These are phyloP conservation scores for Stephania yunnanensis DNA, from an alignment of 164 flowering plant genomes.

Conservation along the genomic window DNA sequence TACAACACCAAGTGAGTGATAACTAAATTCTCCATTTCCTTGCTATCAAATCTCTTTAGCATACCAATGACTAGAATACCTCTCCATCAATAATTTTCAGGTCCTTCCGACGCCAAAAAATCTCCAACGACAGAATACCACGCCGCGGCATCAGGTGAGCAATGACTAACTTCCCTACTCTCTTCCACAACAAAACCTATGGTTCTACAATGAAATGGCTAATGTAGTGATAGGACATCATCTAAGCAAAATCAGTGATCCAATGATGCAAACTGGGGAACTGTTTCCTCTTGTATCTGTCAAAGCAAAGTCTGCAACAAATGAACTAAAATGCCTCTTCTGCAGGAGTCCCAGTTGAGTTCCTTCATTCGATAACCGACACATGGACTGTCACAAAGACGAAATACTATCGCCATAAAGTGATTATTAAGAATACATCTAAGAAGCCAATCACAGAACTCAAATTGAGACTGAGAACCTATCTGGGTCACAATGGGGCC, in stretches of 20 bases:
- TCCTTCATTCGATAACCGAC: conserved; percentile 56
- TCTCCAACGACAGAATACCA: conserved; percentile 16
- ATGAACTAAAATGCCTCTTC: not conserved
- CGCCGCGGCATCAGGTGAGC: conserved; percentile 24
- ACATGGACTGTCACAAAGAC: conserved; percentile 41
- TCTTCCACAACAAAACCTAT: not conserved
- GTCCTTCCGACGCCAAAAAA: not conserved
- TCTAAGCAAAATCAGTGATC: not conserved
- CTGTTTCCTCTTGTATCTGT: not conserved
- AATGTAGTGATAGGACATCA: too few species aligned
- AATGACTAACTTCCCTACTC: not conserved
- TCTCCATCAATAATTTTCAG: too few species aligned
- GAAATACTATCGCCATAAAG: conserved; percentile 60
- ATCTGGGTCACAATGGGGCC: conserved; percentile 69
- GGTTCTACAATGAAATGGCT: not conserved
- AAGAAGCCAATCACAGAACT: conserved; percentile 51
- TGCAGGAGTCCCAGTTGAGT: conserved; percentile 51
- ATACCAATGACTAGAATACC: not conserved
- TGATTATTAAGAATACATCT: conserved; percentile 59
- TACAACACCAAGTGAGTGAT: not conserved
- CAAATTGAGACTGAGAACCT: conserved; percentile 49
- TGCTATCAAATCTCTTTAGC: not conserved
- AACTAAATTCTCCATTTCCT: not conserved
- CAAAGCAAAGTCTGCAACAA: not conserved
- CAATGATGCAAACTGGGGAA: not conserved